Evolutionary conservation across 257 asterid genomes (phyloP), one percentile per base, ranked within the genome.

Genomic region (Phtheirospermum japonicum): DNA sequence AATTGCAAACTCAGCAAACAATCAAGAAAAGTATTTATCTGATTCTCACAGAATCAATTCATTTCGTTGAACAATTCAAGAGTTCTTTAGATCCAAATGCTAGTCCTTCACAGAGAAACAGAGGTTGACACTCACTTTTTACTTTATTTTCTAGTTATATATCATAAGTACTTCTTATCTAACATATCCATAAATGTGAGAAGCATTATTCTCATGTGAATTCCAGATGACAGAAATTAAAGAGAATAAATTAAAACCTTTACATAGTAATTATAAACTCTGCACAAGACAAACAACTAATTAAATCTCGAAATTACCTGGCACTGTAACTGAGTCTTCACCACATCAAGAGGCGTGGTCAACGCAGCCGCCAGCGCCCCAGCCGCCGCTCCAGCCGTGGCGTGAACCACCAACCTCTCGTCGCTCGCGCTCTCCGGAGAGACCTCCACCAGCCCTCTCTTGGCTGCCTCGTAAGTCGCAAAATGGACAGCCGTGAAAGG

Each of bases 401-500:
- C 97, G 75, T 93, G 97, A 58, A 83, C 92, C 14, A 81, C 72
- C 83, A 86, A 68, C 39, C 80, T 66, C 73, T 89, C 99, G 43
- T 89, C 94, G 39, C 77, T 82, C 9, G 66, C 75, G 54, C 71
- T 79, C 36, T 85, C 89, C 0, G 94, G 88, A 0, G 92, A 88
- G 17, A 89, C 70, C 79, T 75, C 95, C 79, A 54, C 72, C 68
- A 89, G 59, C 13, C 94, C 96, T 66, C 78, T 80, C 64, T 93
- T 93, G 0, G 82, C 77, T 0, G 97, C 99, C 85, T 93, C 99
- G 42, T 93, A 89, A 0, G 94, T 83, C 3, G 96, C 69, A 32
- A 93, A 93, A 78, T 93, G 99, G 65, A 93, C 85, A 0, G 99
- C 97, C 6, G 99, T 93, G 57, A 79, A 87, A 4, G 99, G 99